These are phyloP conservation scores for Moringa oleifera DNA, from an alignment of 345 rosid species.

Conservation along the genomic window DNA sequence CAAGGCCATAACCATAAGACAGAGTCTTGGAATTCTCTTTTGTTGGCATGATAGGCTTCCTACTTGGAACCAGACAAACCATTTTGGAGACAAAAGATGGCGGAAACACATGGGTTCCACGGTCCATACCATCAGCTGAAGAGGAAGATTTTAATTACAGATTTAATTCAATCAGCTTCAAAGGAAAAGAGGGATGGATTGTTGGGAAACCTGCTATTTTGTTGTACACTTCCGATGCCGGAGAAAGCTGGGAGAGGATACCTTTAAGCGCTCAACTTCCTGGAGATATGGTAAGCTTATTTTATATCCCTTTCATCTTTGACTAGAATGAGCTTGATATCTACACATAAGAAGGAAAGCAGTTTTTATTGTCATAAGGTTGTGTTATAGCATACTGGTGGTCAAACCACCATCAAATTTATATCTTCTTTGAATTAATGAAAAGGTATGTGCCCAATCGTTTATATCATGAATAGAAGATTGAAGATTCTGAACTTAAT, in stretches of 20 bases:
- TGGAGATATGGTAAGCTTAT: slow-evolving; percentile 65
- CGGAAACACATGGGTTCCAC: slow-evolving; percentile 69
- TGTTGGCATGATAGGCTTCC: slow-evolving; percentile 42
- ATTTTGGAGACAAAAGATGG: slow-evolving; percentile 87
- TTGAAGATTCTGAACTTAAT: background rate
- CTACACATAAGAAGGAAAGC: background rate
- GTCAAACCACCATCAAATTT: background rate
- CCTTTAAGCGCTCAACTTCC: slow-evolving; percentile 91
- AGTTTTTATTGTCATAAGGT: background rate
- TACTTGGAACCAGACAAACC: slow-evolving; percentile 85
- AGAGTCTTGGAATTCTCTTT: too few relatives aligned
- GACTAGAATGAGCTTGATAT: background rate
- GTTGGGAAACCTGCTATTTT: slow-evolving; percentile 90
- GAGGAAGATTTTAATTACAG: slow-evolving; percentile 97
- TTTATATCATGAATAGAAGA: background rate
- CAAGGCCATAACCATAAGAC: too few relatives aligned
- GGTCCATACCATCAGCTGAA: slow-evolving; percentile 87
- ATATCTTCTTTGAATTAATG: background rate
- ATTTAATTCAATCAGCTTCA: slow-evolving; percentile 81
- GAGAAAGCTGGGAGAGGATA: slow-evolving; percentile 80
- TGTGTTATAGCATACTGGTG: background rate
- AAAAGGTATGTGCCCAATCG: background rate
- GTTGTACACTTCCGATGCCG: slow-evolving; percentile 72
- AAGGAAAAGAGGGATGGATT: slow-evolving; percentile 95
- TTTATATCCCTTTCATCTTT: background rate